Base-by-base conservation (phyloP, 208 protist genomes). In the Leishmania braziliensis region DNA sequence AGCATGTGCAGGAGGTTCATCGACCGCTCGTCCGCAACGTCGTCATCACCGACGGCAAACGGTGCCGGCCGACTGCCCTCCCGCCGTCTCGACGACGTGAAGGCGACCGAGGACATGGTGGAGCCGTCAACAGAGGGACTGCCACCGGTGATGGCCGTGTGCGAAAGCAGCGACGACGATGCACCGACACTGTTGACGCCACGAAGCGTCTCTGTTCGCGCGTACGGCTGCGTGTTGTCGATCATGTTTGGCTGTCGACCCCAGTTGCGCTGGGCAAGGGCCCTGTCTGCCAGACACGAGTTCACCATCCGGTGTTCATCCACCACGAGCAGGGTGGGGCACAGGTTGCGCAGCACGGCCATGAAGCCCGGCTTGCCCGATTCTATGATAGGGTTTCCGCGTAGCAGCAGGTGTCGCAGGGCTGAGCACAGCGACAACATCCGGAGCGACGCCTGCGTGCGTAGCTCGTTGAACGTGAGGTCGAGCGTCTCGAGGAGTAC, bases 401-500 rank as follows among this genome's bases (percentile, higher is more conserved):
- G 90, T 16, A 97, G 66, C 23, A 95, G 84, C 23, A 97, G 77
- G 77, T 93, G 89, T 4, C 86, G 89, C 72, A 97, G 84, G 5
- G 89, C 78, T 9, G 85, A 83, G 66, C 87, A 91, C 18, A 97
- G 86, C 5, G 94, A 97, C 74, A 97, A 81, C 51, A 90, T 88
- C 10, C 94, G 91, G 5, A 97, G 58, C 12, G 90, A 84, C 10
- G 76, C 51, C 63, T 91, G 84, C 50, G 90, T 92, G 43, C 81
- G 83, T 1, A 97, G 83, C 51, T 79, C 69, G 78, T 97, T 97
- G 78, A 91, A 89, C 8, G 89, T 89, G 46, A 97, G 77, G 74
- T 97, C 94, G 56, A 97, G 89, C n/a, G 94, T 97, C 77, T 97
- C 90, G 8, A 97, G 88, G n/a, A 96, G 74, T 50, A 95, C 70